These are phyloP conservation scores for Mycosphaerella sp. DNA, from an alignment of 2,329 filamentous ascomycete genomes.

Conservation along the genomic window DNA sequence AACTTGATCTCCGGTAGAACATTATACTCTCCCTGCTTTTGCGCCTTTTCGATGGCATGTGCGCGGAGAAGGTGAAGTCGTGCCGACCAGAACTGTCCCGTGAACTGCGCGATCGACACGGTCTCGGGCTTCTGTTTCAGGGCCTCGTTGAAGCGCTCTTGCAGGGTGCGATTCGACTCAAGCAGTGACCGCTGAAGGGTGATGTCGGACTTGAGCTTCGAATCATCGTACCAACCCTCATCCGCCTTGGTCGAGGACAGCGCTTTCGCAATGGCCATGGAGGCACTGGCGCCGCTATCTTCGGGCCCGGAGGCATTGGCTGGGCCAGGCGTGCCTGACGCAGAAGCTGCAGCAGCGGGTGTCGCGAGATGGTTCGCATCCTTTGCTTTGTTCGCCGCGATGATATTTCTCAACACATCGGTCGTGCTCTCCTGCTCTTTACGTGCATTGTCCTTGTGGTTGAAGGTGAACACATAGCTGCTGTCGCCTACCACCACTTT, in stretches of 20 bases:
- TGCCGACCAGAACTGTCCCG: constrained; percentile 90
- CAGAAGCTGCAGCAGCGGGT: constrained; percentile 19
- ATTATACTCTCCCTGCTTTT: constrained; percentile 86
- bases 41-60: constrained; percentile 80
- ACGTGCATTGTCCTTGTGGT: constrained; percentile 66
- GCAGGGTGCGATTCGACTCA: constrained; percentile 64
- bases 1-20: constrained; percentile 79
- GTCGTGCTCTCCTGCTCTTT: constrained; percentile 80
- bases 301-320: constrained; percentile 15
- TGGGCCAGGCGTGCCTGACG: constrained; percentile 20
- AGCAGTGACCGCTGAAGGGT: constrained; percentile 83
- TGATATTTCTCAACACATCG: constrained; percentile 69
- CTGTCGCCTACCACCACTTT: constrained; percentile 78
- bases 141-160: constrained; percentile 82
- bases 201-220: constrained; percentile 67
- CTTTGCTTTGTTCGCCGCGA: constrained; percentile 59
- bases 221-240: constrained; percentile 72
- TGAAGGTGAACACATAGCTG: constrained; percentile 84
- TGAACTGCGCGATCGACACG: constrained; percentile 74
- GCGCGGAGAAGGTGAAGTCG: constrained; percentile 78
- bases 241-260: constrained; percentile 49
- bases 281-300: constrained; percentile 33
- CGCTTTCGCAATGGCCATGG: constrained; percentile 73
- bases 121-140: constrained; percentile 75
- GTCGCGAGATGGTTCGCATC: constrained; percentile 35